Evolutionary conservation across 768 basidiomycete genomes (phyloP).

Genomic region (Leucocoprinus leucothites): DNA sequence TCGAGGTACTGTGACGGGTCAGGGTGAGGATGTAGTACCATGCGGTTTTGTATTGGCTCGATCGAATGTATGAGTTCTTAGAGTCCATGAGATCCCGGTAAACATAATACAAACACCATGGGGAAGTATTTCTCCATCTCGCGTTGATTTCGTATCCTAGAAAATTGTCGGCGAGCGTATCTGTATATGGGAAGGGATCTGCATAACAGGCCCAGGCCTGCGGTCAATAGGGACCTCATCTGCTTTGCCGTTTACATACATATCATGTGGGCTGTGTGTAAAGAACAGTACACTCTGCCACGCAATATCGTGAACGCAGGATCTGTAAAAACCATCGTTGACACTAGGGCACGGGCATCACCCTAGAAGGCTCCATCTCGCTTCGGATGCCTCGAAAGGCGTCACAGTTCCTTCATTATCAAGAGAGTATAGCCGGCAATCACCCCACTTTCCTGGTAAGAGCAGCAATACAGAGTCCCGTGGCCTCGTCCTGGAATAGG

Average conservation of each 20-base stretch:
- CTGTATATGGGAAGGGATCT: too few species aligned
- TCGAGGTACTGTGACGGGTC: conserved; percentile 7
- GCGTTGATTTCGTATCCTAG: background rate
- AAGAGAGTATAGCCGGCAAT: conserved; percentile 9
- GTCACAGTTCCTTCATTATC: conserved; percentile 9
- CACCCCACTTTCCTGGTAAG: conserved; percentile 13
- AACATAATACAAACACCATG: background rate
- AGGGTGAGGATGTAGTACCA: background rate
- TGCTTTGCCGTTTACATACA: too few species aligned
- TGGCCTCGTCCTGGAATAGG: background rate
- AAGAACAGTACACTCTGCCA: background rate
- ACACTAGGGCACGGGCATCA: background rate
- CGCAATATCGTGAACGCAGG: background rate
- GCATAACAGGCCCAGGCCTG: too few species aligned
- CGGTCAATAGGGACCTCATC: too few species aligned
- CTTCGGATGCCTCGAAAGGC: conserved; percentile 7
- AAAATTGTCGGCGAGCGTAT: background rate
- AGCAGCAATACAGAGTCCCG: background rate
- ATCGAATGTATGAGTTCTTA: background rate
- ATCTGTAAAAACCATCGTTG: background rate
- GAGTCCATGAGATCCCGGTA: background rate
- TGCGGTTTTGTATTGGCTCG: background rate
- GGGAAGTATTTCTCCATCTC: background rate
- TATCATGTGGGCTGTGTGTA: too few species aligned
- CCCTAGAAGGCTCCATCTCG: conserved; percentile 8